phyloP scores from a whole-genome alignment of 306 rosid genomes.

The Macrotyloma uniflorum region DNA sequence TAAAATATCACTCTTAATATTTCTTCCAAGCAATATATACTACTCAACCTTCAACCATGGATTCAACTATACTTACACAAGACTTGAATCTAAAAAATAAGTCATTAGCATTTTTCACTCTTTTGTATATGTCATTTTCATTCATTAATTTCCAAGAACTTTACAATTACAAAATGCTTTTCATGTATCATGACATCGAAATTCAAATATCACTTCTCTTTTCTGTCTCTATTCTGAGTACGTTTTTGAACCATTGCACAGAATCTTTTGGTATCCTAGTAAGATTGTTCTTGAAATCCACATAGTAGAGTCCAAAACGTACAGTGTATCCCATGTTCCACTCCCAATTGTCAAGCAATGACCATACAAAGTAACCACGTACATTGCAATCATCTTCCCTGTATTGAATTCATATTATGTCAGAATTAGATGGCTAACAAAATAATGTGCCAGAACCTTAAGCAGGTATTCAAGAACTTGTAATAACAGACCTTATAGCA shows the following conservation, averaged over 20 bases:
- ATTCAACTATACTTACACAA: not conserved
- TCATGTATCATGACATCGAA: not conserved
- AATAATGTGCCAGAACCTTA: not conserved
- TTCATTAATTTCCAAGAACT: conserved; percentile 16
- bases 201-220: conserved; percentile 40
- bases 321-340: conserved; percentile 91
- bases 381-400: conserved; percentile 83
- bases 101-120: not conserved
- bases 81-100: not conserved
- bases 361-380: conserved; percentile 89
- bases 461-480: conserved; percentile 9
- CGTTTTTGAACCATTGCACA: conserved; percentile 70
- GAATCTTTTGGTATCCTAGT: conserved; percentile 88
- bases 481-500: conserved; percentile 65
- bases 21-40: too few relatives aligned
- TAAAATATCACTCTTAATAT: too few relatives aligned
- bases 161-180: conserved; percentile 25
- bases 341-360: conserved; percentile 96
- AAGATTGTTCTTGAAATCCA: conserved; percentile 82
- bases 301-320: conserved; percentile 89
- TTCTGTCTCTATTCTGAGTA: conserved; percentile 55
- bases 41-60: not conserved
- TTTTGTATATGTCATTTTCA: conserved; percentile 3
- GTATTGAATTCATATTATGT: conserved; percentile 38
- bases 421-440: conserved; percentile 9